Evolutionary conservation across 2,329 filamentous ascomycete species (phyloP), one percentile per base, ranked within the genome.

Genomic region (Paraphaeosphaeria minitans): DNA sequence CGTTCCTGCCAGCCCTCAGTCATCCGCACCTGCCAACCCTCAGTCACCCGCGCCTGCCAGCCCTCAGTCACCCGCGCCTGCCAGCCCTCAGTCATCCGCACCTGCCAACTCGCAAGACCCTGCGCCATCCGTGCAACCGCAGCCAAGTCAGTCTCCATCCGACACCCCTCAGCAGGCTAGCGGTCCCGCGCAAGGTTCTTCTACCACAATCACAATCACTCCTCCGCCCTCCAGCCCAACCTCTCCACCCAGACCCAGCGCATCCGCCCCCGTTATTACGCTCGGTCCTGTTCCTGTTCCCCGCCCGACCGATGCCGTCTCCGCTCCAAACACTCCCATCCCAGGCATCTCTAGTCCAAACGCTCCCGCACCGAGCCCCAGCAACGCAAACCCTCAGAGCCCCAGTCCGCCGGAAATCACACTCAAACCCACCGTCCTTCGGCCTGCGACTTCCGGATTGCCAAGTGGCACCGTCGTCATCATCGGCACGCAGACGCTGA

Each of bases 401-500:
- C 53, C 24, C 7, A 21, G 29, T 3, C 33, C 43, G 19, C 58
- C 58, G 7, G 58, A 55, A 8, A 49, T 56, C 21, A 60, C 57
- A 27, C 53, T 60, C 12, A 42, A 37, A 29, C 53, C 53, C 9
- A 53, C 22, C 14, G 31, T 47, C 22, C 53, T 47, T 16, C 53
- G 29, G 45, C 35, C 49, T 33, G n/a, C 53, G 33, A 19, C 41
- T 3, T 16, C 53, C 31, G 21, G 24, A 31, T 14, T 14, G 13
- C 16, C 55, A 53, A 16, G 24, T 45, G 22, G 45, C 22, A 56
- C 68, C 9, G 58, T 64, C 3, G 64, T 74, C n/a, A 47, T 67
- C 3, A 61, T 75, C 16, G 71, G 62, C 16, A 59, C 66, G 5
- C 66, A 72, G 19, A 73, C 66, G 7, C 61, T 77, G 4, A 54